Evolutionary conservation across 2,329 filamentous ascomycete genomes (phyloP), one percentile per base, ranked within the genome.

Genomic region (Elsinoe arachidis): DNA sequence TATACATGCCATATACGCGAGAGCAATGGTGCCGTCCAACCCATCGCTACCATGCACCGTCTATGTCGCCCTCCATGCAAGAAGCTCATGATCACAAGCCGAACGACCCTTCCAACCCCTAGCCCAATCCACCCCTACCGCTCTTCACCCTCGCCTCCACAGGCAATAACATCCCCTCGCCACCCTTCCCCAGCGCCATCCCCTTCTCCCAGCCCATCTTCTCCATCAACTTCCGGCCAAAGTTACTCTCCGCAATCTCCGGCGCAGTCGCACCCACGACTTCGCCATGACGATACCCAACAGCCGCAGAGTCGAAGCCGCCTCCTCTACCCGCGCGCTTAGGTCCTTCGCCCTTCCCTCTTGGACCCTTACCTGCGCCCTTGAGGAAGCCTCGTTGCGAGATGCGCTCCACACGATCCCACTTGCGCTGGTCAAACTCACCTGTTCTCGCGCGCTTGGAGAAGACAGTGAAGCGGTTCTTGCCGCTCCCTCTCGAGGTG

Each of bases 191-290:
- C 1, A 99, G 78, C 1, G 87, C 88, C 67, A 86, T 95, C 4
- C 93, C 93, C 55, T 80, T 86, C 60, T 82, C 87, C 91, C 93
- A 99, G 2, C 93, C 93, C 93, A 97, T 97, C 73, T 93, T 97
- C 74, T 95, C 90, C 62, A 99, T 74, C 83, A 99, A 88, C 2
- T 84, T 83, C 53, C 90, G 82, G 10, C 93, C 93, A 63, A 83
- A 89, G 69, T 96, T 97, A 55, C 87, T 87, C 3, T 78, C 76
- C 1, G 88, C 88, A 33, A 99, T 78, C 69, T 96, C 91, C 10
- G 90, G 88, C 1, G 92, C 91, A 49, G 84, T 82, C 1, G 82
- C 89, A 49, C 92, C 93, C 2, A 97, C 90, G 26, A 95, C 76
- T 63, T 97, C 91, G 15, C 93, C 93, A 65, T 97, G 88, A 60